These are phyloP conservation scores for Kluyveromyces nonfermentans DNA, from an alignment of 805 yeast species.

Conservation along the genomic window DNA sequence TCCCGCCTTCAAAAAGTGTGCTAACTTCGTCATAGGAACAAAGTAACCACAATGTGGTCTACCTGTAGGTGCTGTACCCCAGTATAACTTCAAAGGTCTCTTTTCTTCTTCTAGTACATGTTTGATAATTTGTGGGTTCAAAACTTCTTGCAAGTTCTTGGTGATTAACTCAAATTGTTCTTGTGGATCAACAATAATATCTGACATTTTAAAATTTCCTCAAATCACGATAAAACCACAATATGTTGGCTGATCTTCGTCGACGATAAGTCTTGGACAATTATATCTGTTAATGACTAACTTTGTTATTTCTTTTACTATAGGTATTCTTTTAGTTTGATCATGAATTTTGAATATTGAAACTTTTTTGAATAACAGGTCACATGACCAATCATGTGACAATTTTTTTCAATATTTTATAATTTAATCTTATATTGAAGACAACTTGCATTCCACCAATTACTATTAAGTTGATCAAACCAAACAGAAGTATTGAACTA, in stretches of 20 bases:
- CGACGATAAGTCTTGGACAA: background rate
- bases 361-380: background rate
- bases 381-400: background rate
- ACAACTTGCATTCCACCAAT: too few relatives aligned
- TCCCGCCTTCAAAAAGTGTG: slow-evolving; percentile 91
- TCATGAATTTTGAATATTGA: background rate
- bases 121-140: slow-evolving; percentile 80
- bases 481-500: too few relatives aligned
- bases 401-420: background rate
- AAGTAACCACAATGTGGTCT: slow-evolving; percentile 98
- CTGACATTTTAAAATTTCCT: background rate
- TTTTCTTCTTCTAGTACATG: slow-evolving; percentile 72
- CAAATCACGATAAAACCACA: background rate
- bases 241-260: background rate
- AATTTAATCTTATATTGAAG: background rate
- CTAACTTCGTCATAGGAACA: slow-evolving; percentile 94
- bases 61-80: slow-evolving; percentile 99
- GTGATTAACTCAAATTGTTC: slow-evolving; percentile 70
- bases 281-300: too few relatives aligned
- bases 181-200: slow-evolving; percentile 36
- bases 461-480: too few relatives aligned
- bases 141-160: slow-evolving; percentile 81
- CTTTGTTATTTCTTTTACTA: too few relatives aligned
- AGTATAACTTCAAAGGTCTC: slow-evolving; percentile 78
- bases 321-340: too few relatives aligned